Evolutionary conservation across 164 flowering plant genomes (phyloP), one percentile per base, ranked within the genome.

Genomic region (Malania oleifera): DNA sequence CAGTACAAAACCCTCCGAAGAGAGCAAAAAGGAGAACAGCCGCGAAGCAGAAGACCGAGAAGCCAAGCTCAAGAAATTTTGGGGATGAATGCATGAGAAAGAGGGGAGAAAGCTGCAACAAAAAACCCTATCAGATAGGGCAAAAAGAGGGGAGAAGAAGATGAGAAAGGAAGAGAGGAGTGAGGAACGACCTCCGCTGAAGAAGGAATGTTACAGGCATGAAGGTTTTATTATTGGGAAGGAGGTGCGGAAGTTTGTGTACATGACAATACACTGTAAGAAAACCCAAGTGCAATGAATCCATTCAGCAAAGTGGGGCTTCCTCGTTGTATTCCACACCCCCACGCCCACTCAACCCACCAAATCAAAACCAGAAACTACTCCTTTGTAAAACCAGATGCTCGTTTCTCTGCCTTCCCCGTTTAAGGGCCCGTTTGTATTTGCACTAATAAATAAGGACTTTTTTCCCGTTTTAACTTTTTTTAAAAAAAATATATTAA

Each of bases 121-220:
- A 38, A 26, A 63, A 80, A 76, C 82, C 82, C 85, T 76, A 77
- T 65, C 57, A 65, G 70, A 72, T 70, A 73, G 81, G 85, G 82
- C 65, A 74, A 81, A 78, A 81, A 77, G 41, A 62, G 45, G 7
- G 24, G 18, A 29, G 48, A 52, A 11, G 64, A 61, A 8, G 44
- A 38, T 53, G 57, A 59, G 29, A 39, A 11, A 43, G 40, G 45
- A 26, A 31, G 52, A 24, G n/a, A 13, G 49, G 31, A 57, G 54
- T 47, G 67, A 51, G 39, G 56, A n/a, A n/a, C n/a, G n/a, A n/a
- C n/a, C n/a, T n/a, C n/a, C n/a, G n/a, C n/a, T n/a, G n/a, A 47
- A 15, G 1, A 12, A 15, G 49, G 20, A 13, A 15, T 25, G 44
- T 29, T 41, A 9, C 9, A 31, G 35, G 35, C 6, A 31, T 31